Evolutionary conservation across 2,329 filamentous ascomycete species (phyloP).

Genomic region (Fusarium sp.): DNA sequence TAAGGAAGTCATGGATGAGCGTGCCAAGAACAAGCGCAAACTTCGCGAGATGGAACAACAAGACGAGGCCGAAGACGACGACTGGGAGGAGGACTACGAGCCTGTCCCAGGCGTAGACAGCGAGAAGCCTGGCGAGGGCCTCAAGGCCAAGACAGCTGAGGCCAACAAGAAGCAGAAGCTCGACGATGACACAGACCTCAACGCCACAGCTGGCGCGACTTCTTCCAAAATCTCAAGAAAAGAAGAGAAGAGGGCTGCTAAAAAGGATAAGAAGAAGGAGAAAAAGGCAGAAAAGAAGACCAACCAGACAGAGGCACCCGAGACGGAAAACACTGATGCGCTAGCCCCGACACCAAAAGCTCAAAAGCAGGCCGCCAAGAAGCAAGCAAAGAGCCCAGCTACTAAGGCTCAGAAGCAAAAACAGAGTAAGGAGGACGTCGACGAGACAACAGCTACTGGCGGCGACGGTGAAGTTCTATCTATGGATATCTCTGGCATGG

Average conservation of each 20-base stretch:
- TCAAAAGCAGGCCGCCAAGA: slow-evolving; percentile 45
- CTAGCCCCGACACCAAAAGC: slow-evolving; percentile 40
- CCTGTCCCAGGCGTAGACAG: slow-evolving; percentile 65
- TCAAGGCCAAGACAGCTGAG: slow-evolving; percentile 60
- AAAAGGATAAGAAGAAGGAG: slow-evolving; percentile 59
- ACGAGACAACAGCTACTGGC: slow-evolving; percentile 17
- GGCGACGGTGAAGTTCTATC: slow-evolving; percentile 36
- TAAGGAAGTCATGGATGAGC: slow-evolving; percentile 91
- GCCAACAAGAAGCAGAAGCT: slow-evolving; percentile 68
- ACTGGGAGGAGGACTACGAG: slow-evolving; percentile 57
- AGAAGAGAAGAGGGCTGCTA: slow-evolving; percentile 64
- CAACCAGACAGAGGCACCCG: slow-evolving; percentile 53
- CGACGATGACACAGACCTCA: slow-evolving; percentile 43
- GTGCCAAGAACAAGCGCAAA: slow-evolving; percentile 81
- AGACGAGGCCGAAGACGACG: slow-evolving; percentile 57
- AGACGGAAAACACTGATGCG: slow-evolving; percentile 47
- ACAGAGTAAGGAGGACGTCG: slow-evolving; percentile 28
- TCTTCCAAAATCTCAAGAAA: slow-evolving; percentile 61
- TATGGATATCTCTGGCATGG: slow-evolving; percentile 46
- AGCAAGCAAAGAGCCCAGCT: slow-evolving; percentile 41
- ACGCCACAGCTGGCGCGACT: slow-evolving; percentile 58
- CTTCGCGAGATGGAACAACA: slow-evolving; percentile 70
- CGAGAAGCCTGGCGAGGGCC: slow-evolving; percentile 72
- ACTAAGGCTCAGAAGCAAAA: slow-evolving; percentile 33
- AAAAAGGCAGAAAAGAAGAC: slow-evolving; percentile 57